A percentile compares a stretch with the other conserved stretches of the same genome.
Evolutionary conservation across 192 early-diverging fungal species (phyloP).

Genomic region (Rhizophagus clarus): DNA sequence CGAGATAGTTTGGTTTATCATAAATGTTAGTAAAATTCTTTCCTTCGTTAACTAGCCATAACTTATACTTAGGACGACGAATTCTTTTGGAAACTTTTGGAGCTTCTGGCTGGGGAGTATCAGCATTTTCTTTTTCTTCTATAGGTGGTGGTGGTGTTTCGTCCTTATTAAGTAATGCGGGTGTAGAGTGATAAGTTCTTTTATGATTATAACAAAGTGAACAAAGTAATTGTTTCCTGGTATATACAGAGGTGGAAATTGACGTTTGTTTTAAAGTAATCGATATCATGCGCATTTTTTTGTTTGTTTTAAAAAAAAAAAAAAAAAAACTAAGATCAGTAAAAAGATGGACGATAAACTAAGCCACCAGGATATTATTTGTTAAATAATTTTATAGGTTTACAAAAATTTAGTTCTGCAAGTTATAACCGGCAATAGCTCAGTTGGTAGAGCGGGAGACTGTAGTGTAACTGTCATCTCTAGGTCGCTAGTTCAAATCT

Average conservation of each 20-base stretch:
- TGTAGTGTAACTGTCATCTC: too few species aligned
- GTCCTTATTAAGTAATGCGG: background rate
- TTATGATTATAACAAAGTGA: background rate
- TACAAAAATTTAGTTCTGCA: too few species aligned
- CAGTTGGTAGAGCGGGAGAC: constrained; percentile 73
- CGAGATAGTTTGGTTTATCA: background rate
- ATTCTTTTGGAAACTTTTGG: background rate
- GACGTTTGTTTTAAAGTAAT: background rate
- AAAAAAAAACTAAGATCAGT: too few species aligned
- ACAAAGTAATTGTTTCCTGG: background rate
- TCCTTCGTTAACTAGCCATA: background rate
- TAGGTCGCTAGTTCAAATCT: too few species aligned
- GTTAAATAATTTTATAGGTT: too few species aligned
- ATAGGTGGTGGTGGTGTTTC: background rate
- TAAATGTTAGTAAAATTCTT: background rate
- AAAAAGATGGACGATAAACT: too few species aligned
- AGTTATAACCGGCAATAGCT: constrained; percentile 48
- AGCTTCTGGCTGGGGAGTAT: background rate
- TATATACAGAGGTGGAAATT: background rate
- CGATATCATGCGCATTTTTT: background rate
- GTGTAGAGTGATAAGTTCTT: background rate
- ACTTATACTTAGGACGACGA: background rate
- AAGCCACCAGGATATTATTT: too few species aligned
- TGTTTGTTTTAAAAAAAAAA: too few species aligned
- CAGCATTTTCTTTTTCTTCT: background rate